phyloP scores from a whole-genome alignment of 768 basidiomycete species.

The Boletus fagicola region DNA sequence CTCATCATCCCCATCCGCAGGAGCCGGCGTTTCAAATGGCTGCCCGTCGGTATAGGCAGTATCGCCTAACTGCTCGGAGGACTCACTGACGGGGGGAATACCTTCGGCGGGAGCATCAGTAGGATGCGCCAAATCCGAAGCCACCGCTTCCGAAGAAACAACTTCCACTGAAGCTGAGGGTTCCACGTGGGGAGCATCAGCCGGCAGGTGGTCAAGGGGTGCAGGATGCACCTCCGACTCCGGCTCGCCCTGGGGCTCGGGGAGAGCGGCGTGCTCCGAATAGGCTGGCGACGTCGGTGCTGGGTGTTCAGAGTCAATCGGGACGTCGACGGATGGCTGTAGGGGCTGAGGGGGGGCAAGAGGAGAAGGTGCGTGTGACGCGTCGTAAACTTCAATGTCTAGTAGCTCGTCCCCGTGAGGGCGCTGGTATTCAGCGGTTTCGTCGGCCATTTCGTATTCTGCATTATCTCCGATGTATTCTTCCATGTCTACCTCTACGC shows the following conservation, averaged over 20 bases:
- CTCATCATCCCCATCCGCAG: constrained; percentile 5
- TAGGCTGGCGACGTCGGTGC: neutral
- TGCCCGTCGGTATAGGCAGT: constrained; percentile 1
- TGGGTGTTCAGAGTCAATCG: constrained; percentile 17
- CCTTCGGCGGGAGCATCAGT: constrained; percentile 7
- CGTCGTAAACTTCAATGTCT: constrained; percentile 44
- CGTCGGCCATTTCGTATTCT: constrained; percentile 48
- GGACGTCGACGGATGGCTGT: constrained; percentile 15
- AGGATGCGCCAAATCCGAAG: constrained; percentile 6
- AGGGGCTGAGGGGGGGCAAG: constrained; percentile 15
- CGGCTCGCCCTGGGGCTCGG: constrained; percentile 7
- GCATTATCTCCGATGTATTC: constrained; percentile 44
- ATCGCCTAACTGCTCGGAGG: constrained; percentile 15
- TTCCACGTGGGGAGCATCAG: constrained; percentile 21
- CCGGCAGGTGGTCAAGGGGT: constrained; percentile 17
- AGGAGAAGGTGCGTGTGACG: constrained; percentile 34
- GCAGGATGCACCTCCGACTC: constrained; percentile 9
- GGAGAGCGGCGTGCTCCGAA: constrained; percentile 8
- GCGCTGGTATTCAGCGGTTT: constrained; percentile 29
- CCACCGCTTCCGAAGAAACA: constrained; percentile 6
- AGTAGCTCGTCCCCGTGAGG: constrained; percentile 28
- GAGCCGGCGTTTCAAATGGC: constrained; percentile 4
- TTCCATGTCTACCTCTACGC: constrained; percentile 69
- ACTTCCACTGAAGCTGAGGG: constrained; percentile 7
- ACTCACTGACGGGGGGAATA: constrained; percentile 19